phyloP scores from a whole-genome alignment of 179 eudicot species.

The Vitellaria paradoxa region DNA sequence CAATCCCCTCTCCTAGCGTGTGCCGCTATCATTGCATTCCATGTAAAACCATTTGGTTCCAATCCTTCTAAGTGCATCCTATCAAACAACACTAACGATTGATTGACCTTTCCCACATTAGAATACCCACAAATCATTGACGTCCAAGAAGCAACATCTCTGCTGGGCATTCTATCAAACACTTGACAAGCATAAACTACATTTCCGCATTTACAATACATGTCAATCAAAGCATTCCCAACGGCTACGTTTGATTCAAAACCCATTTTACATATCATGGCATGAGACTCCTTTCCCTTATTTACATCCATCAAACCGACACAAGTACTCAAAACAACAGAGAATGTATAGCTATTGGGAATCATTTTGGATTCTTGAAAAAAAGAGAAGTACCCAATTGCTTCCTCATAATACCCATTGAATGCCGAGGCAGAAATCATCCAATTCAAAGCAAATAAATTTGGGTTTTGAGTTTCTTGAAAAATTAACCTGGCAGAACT shows the following conservation, averaged over 20 bases:
- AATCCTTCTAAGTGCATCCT: constrained; percentile 49
- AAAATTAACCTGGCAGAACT: constrained; percentile 49
- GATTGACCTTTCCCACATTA: constrained; percentile 34
- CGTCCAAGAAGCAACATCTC: constrained; percentile 71
- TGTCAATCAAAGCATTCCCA: constrained; percentile 58
- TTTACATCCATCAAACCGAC: constrained; percentile 57
- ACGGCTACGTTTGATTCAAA: constrained; percentile 37
- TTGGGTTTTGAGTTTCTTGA: constrained; percentile 39
- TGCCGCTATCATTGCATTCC: constrained; percentile 54
- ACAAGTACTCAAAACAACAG: constrained; percentile 54
- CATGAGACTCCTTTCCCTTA: constrained; percentile 58
- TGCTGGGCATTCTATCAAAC: constrained; percentile 23
- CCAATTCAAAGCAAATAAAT: constrained; percentile 69
- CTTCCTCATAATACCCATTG: constrained; percentile 39
- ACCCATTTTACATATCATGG: constrained; percentile 37
- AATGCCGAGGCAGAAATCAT: constrained; percentile 60
- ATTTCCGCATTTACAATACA: constrained; percentile 58
- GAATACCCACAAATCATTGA: constrained; percentile 56
- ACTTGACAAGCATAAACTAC: constrained; percentile 32
- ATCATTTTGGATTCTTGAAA: constrained; percentile 27
- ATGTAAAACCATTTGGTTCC: constrained; percentile 61
- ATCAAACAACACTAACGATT: constrained; percentile 45
- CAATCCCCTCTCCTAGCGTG: constrained; percentile 55
- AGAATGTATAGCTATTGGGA: constrained; percentile 52
- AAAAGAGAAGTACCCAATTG: constrained; percentile 46